phyloP scores from a whole-genome alignment of 345 rosid genomes.

The Salix koriyanagi region DNA sequence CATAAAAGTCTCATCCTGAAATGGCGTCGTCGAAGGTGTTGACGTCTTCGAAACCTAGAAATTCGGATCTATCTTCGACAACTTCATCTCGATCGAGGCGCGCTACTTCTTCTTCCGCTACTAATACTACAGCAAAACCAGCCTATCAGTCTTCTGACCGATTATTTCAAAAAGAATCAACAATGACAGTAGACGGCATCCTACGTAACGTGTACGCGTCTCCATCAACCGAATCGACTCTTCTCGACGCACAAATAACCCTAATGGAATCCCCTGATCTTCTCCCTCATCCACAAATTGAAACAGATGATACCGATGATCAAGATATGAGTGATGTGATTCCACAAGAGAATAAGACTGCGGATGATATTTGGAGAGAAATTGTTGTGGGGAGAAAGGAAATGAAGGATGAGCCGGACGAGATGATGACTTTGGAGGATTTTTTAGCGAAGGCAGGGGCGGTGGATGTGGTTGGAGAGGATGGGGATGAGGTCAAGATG shows the following conservation, averaged over 20 bases:
- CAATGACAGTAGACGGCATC: conserved; percentile 49
- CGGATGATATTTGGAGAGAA: conserved; percentile 86
- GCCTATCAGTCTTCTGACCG: conserved; percentile 20
- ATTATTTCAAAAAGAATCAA: conserved; percentile 19
- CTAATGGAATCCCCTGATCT: conserved; percentile 34
- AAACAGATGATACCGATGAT: not conserved
- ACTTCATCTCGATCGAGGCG: conserved; percentile 40
- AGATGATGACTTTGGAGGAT: conserved; percentile 90
- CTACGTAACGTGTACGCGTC: conserved; percentile 29
- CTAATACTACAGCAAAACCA: conserved; percentile 16
- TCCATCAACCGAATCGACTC: conserved; percentile 40
- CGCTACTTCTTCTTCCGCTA: conserved; percentile 36
- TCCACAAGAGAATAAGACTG: conserved; percentile 28
- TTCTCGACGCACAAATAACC: conserved; percentile 36
- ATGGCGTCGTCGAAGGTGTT: conserved; percentile 71
- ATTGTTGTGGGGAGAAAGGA: conserved; percentile 60
- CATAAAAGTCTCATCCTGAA: conserved; percentile 10
- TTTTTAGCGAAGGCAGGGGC: conserved; percentile 73
- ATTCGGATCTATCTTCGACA: conserved; percentile 44
- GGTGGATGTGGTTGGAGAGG: conserved; percentile 31
- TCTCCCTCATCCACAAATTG: not conserved
- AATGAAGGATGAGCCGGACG: conserved; percentile 74
- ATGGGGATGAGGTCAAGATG: conserved; percentile 24
- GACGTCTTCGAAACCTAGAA: conserved; percentile 56
- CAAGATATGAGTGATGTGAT: not conserved